Evolutionary conservation across 768 basidiomycete species (phyloP).

Genomic region (Phylloporus arenicola): DNA sequence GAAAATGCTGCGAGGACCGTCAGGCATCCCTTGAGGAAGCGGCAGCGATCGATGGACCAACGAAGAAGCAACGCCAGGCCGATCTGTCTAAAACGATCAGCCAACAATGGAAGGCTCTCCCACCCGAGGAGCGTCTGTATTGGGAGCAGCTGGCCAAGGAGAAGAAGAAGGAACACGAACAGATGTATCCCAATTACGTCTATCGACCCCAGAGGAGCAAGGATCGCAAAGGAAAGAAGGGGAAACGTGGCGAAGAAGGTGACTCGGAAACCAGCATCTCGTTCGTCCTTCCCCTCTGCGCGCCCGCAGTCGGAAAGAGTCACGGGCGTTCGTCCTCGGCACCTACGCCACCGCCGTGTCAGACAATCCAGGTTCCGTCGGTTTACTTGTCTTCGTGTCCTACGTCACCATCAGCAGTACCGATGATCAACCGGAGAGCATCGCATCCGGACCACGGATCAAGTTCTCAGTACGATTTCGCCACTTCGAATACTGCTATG

Average conservation of each 20-base stretch:
- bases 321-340: slow-evolving; percentile 47
- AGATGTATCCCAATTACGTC: slow-evolving; percentile 70
- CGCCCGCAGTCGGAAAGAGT: slow-evolving; percentile 39
- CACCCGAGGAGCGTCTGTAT: slow-evolving; percentile 58
- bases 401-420: slow-evolving; percentile 48
- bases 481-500: slow-evolving; percentile 41
- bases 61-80: slow-evolving; percentile 72
- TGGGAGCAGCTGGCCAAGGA: slow-evolving; percentile 78
- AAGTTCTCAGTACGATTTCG: slow-evolving; percentile 51
- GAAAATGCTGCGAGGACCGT: slow-evolving; percentile 71
- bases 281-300: slow-evolving; percentile 36
- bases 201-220: slow-evolving; percentile 64
- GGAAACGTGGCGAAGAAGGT: slow-evolving; percentile 36
- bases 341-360: slow-evolving; percentile 63
- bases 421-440: slow-evolving; percentile 58
- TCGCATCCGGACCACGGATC: slow-evolving; percentile 46
- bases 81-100: slow-evolving; percentile 80
- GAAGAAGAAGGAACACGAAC: slow-evolving; percentile 75
- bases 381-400: slow-evolving; percentile 62
- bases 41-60: slow-evolving; percentile 29
- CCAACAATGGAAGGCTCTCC: slow-evolving; percentile 71
- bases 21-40: slow-evolving; percentile 52
- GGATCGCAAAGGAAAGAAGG: slow-evolving; percentile 45
- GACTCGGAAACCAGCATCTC: slow-evolving; percentile 52
- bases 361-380: slow-evolving; percentile 65